phyloP scores from a whole-genome alignment of 148 eudicot genomes.

The Dysphania ambrosioides region DNA sequence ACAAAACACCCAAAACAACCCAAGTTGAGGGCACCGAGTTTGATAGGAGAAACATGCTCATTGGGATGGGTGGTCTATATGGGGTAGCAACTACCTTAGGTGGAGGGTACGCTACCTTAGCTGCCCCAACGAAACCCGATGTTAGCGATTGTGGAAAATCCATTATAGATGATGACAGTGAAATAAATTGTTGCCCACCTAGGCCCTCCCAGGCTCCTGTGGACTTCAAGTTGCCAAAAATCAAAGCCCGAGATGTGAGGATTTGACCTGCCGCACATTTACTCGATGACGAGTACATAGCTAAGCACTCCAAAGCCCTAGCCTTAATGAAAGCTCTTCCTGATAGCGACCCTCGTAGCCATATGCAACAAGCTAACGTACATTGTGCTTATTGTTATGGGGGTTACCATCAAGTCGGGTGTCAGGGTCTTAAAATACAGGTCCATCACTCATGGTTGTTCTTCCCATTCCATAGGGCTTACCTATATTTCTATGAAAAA shows the following conservation, averaged over 20 bases:
- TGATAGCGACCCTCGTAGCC: constrained; percentile 67
- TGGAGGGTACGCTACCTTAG: constrained; percentile 31
- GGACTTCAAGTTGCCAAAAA: constrained; percentile 44
- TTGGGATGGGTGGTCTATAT: too few relatives aligned
- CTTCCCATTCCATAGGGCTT: constrained; percentile 76
- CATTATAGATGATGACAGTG: constrained; percentile 29
- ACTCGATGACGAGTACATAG: constrained; percentile 41
- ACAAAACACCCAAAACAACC: too few relatives aligned
- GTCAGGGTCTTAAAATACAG: constrained; percentile 57
- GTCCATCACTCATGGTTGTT: constrained; percentile 83
- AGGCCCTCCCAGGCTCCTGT: constrained; percentile 29
- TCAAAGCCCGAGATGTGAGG: constrained; percentile 26
- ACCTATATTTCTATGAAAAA: constrained; percentile 66
- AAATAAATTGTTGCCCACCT: constrained; percentile 74
- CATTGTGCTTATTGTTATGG: constrained; percentile 94
- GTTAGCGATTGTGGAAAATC: constrained; percentile 53
- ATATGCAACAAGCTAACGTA: constrained; percentile 67
- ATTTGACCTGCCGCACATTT: constrained; percentile 74
- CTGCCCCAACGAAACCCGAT: constrained; percentile 56
- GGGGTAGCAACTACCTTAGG: constrained; percentile 37
- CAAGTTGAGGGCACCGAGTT: too few relatives aligned
- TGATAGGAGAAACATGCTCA: too few relatives aligned
- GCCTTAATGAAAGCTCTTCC: constrained; percentile 75
- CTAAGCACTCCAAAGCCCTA: constrained; percentile 44
- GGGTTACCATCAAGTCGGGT: constrained; percentile 71